Conservation (phyloP, 2,329 filamentous ascomycete species). For the Aspergillaceae sp. region DNA sequence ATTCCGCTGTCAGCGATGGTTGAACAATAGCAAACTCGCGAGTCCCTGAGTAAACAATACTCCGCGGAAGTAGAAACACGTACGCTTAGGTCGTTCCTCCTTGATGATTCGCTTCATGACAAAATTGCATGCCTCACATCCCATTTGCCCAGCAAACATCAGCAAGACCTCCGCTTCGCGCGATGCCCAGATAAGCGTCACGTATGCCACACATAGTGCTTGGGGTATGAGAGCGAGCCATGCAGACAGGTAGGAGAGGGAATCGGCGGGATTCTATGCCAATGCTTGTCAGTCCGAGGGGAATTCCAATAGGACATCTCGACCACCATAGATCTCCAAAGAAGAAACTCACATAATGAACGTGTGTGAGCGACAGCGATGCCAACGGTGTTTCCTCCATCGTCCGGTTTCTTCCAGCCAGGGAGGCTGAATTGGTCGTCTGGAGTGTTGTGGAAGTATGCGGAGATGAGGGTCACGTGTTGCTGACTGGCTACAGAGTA, state of each 20-base stretch:
- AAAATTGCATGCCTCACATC: constrained; percentile 87
- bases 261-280: constrained; percentile 71
- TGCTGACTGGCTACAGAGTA: no score
- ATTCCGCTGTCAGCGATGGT: not conserved
- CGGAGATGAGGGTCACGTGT: no score
- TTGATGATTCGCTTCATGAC: constrained; percentile 81
- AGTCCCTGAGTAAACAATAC: not conserved
- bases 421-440: no score
- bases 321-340: not conserved
- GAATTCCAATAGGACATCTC: not conserved
- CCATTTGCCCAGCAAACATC: constrained; percentile 86
- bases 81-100: constrained; percentile 77
- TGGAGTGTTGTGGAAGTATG: no score
- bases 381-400: constrained; percentile 53
- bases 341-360: constrained; percentile 70
- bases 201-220: constrained; percentile 81
- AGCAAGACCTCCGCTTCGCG: constrained; percentile 82
- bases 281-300: not conserved
- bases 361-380: constrained; percentile 88
- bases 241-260: constrained; percentile 76
- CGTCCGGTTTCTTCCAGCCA: constrained; percentile 1
- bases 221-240: constrained; percentile 93
- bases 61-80: constrained; percentile 19
- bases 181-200: constrained; percentile 79
- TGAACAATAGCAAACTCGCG: no score